These are phyloP conservation scores for Niebla homalea DNA, from an alignment of 495 filamentous ascomycete species.

Conservation along the genomic window DNA sequence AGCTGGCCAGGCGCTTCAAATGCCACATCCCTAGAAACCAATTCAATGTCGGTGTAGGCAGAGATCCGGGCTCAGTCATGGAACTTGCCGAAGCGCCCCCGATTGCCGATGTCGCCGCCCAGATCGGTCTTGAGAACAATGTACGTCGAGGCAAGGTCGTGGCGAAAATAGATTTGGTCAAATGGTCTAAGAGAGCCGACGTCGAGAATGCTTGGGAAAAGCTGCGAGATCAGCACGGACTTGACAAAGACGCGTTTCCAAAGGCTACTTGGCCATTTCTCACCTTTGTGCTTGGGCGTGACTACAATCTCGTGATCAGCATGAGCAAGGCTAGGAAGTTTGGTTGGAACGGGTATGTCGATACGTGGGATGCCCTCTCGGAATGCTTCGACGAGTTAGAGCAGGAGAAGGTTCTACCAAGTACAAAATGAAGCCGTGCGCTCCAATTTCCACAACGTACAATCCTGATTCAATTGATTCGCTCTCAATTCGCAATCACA, in stretches of 20 bases:
- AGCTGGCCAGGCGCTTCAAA: slow-evolving; percentile 17
- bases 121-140: slow-evolving; percentile 27
- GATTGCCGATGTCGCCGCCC: slow-evolving; percentile 25
- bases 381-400: slow-evolving; percentile 35
- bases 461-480: background rate
- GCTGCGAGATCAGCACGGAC: slow-evolving; percentile 31
- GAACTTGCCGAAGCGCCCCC: slow-evolving; percentile 28
- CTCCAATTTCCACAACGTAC: too few species aligned
- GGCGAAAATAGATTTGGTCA: slow-evolving; percentile 35
- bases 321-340: slow-evolving; percentile 46
- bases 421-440: background rate
- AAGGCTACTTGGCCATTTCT: slow-evolving; percentile 45
- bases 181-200: slow-evolving; percentile 37
- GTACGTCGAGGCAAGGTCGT: slow-evolving; percentile 24
- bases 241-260: slow-evolving; percentile 36
- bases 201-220: slow-evolving; percentile 36
- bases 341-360: slow-evolving; percentile 26
- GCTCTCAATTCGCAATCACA: slow-evolving; percentile 2
- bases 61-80: slow-evolving; percentile 13
- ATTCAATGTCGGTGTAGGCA: slow-evolving; percentile 25
- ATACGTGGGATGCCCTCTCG: slow-evolving; percentile 39
- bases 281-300: slow-evolving; percentile 36
- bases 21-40: slow-evolving; percentile 32
- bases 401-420: slow-evolving; percentile 14
- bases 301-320: slow-evolving; percentile 32